phyloP scores from a whole-genome alignment of 768 basidiomycete genomes.

The Dacryopinax spathularia region DNA sequence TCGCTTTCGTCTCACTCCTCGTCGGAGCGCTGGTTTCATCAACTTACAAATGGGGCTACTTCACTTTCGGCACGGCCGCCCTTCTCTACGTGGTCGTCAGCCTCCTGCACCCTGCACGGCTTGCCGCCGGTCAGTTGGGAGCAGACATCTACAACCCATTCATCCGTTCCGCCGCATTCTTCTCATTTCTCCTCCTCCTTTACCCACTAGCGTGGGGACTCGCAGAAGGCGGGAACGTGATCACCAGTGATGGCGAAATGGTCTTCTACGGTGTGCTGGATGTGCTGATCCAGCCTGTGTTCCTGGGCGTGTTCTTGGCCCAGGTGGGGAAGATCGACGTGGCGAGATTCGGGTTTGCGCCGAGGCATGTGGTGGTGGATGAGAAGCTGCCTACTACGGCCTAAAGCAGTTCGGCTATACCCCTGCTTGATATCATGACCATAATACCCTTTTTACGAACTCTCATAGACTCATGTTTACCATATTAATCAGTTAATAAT shows the following conservation, averaged over 20 bases:
- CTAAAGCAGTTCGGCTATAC: too few relatives aligned
- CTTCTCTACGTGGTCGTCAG: slow-evolving; percentile 38
- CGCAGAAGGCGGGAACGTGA: slow-evolving; percentile 38
- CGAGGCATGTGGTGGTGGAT: background rate
- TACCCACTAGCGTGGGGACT: slow-evolving; percentile 47
- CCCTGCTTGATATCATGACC: too few relatives aligned
- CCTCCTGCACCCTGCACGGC: slow-evolving; percentile 15
- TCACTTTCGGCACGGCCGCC: slow-evolving; percentile 32
- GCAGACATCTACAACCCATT: slow-evolving; percentile 20
- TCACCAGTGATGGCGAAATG: slow-evolving; percentile 39
- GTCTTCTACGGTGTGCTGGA: slow-evolving; percentile 32
- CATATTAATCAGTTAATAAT: too few relatives aligned
- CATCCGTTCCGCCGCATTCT: slow-evolving; percentile 27
- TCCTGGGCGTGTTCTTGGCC: slow-evolving; percentile 17
- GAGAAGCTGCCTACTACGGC: background rate
- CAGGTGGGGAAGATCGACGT: slow-evolving; percentile 16
- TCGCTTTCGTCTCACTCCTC: slow-evolving; percentile 37
- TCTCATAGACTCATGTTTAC: too few relatives aligned
- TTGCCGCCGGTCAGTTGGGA: slow-evolving; percentile 22
- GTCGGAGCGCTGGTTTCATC: slow-evolving; percentile 37
- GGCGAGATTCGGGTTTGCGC: background rate
- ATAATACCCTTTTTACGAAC: too few relatives aligned
- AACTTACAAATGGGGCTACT: slow-evolving; percentile 44
- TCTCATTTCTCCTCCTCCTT: slow-evolving; percentile 39
- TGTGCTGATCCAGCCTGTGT: slow-evolving; percentile 19